Percentiles rank a stretch among this genome's conserved stretches.
These are phyloP conservation scores for Aspergillus costaricaensis DNA, from an alignment of 2,329 filamentous ascomycete species.

Conservation along the genomic window DNA sequence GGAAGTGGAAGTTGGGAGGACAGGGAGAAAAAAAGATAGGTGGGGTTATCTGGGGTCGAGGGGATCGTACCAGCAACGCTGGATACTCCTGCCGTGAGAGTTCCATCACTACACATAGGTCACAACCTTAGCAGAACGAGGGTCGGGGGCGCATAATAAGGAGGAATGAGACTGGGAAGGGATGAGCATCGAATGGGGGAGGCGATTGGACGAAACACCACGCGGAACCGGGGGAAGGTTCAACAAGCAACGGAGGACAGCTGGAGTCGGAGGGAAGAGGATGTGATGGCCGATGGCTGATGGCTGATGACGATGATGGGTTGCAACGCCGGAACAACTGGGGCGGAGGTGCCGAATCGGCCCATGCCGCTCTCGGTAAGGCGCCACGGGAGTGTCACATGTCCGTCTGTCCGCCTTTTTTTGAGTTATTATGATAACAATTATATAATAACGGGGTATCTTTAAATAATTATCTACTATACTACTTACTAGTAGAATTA, in stretches of 20 bases:
- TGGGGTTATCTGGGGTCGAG: not conserved
- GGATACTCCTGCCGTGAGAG: conserved; percentile 89
- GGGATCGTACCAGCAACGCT: conserved; percentile 76
- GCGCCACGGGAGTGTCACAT: conserved; percentile 4
- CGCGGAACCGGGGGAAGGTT: conserved; percentile 11
- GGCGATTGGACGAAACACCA: conserved; percentile 14
- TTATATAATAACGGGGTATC: no score
- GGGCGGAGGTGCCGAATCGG: conserved; percentile 9
- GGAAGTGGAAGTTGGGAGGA: not conserved
- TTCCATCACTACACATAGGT: conserved; percentile 59
- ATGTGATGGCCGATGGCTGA: conserved; percentile 17
- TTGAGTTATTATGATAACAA: no score
- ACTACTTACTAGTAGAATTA: no score
- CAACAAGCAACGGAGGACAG: conserved; percentile 16
- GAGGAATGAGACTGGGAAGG: conserved; percentile 15
- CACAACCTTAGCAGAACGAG: conserved; percentile 19
- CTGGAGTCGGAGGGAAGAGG: conserved; percentile 19
- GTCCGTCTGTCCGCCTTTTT: not conserved
- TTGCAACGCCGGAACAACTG: conserved; percentile 13
- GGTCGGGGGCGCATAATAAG: conserved; percentile 38
- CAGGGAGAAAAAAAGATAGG: not conserved
- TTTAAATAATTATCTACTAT: no score
- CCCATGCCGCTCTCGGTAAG: not conserved
- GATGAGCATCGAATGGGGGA: conserved; percentile 27
- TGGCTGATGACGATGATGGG: conserved; percentile 10